Evolutionary conservation across 2,329 filamentous ascomycete genomes (phyloP).

Genomic region (Hirsutella minnesotensis): DNA sequence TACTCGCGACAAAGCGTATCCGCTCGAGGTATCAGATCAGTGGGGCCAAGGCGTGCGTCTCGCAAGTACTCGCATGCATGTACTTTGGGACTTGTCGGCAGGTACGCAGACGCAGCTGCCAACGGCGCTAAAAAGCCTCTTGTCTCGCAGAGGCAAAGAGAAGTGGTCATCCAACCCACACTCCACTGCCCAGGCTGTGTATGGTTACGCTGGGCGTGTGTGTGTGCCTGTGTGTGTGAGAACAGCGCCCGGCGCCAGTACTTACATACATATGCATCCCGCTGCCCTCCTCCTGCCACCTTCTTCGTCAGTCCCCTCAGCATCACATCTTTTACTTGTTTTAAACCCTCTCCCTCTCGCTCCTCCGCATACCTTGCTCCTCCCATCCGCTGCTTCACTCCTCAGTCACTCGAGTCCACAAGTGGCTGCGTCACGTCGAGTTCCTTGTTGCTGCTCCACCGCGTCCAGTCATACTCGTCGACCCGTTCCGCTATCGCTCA

Average conservation of each 20-base stretch:
- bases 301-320: slow-evolving; percentile 1
- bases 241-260: not conserved
- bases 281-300: slow-evolving; percentile 9
- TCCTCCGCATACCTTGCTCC: slow-evolving; percentile 1
- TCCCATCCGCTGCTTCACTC: not conserved
- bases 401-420: not conserved
- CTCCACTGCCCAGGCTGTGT: not conserved
- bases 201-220: too few relatives aligned
- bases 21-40: too few relatives aligned
- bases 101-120: slow-evolving; percentile 6
- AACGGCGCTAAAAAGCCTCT: slow-evolving; percentile 5
- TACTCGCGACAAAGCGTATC: too few relatives aligned
- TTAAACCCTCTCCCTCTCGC: not conserved
- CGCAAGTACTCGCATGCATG: not conserved
- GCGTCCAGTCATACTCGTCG: not conserved
- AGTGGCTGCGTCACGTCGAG: not conserved
- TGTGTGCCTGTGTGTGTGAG: too few relatives aligned
- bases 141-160: slow-evolving; percentile 4
- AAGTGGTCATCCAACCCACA: slow-evolving; percentile 5
- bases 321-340: not conserved
- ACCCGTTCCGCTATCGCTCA: slow-evolving; percentile 7
- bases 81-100: slow-evolving; percentile 2
- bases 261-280: slow-evolving; percentile 11
- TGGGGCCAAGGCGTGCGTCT: not conserved
- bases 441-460: not conserved